Base-by-base conservation (phyloP, 805 yeast genomes). In the Metschnikowia kofuensis region DNA sequence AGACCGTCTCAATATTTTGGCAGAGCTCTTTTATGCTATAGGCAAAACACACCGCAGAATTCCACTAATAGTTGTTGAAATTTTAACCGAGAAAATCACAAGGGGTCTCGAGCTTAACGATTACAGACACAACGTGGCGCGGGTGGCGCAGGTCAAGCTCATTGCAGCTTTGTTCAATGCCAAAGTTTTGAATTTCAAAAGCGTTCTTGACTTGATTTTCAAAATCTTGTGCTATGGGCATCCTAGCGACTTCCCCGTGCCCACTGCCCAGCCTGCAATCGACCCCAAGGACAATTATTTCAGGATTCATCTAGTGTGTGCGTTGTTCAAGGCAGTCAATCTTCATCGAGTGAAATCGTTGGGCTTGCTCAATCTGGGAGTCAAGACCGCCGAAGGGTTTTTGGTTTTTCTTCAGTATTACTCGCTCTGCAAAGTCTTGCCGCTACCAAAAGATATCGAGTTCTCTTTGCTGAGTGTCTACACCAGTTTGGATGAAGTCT, bases 201-300 rank as follows among this genome's bases (percentile, higher is more conserved):
- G 78, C 5, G 49, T 86, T 2, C 63, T 78, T 40, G 83, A 80
- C 39, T 61, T 84, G 3, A 53, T 84, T 12, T 85, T 76, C 64
- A 74, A 75, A 51, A 73, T 87, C 7, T 50, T 88, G 4, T 79
- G 84, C 38, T 79, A 69, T 63, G 96, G 96, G 0, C 84, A 87
- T 68, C 76, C 77, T 0, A 70, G 74, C 49, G 80, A 80, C 45
- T 76, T 76, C 44, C 76, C 76, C 4, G 57, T 65, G n/a, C 91
- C 95, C 1, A 75, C 77, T 7, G 70, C 68, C 21, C 48, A 4
- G 37, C 68, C 74, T 30, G 76, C 68, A 14, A 44, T 76, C n/a
- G 97, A 90, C 66, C 68, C 68, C 11, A 83, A 84, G 0, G 78
- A 82, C 56, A 83, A 87, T 57, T 87, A 83, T 60, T 88, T 89